Percentiles rank a stretch among this genome's conserved stretches.
These are phyloP conservation scores for Leccinum fibrillosum DNA, from an alignment of 768 basidiomycete species.

Conservation along the genomic window DNA sequence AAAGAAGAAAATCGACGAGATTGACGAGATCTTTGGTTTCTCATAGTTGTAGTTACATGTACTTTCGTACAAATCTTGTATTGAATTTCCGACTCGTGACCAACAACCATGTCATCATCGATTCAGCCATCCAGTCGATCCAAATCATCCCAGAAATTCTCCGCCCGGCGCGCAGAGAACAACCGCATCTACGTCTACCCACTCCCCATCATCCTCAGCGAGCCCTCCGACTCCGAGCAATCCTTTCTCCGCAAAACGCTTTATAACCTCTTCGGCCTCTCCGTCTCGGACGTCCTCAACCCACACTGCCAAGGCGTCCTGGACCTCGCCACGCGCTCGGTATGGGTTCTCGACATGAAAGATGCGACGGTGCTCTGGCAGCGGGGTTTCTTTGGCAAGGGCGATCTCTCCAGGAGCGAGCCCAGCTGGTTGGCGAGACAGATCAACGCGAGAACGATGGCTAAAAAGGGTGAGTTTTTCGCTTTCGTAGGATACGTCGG, in stretches of 20 bases:
- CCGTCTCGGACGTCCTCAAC: conserved; percentile 57
- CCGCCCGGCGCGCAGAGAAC: conserved; percentile 56
- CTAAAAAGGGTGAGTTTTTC: conserved; percentile 47
- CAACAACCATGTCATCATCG: conserved; percentile 44
- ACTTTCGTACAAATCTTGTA: background rate
- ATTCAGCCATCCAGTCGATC: conserved; percentile 40
- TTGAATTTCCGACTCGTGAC: background rate
- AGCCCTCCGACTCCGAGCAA: conserved; percentile 35
- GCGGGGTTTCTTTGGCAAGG: conserved; percentile 96
- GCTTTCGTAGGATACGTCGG: background rate
- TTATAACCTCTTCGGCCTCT: conserved; percentile 50
- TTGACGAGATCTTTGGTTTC: conserved; percentile 28
- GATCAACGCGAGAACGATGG: conserved; percentile 53
- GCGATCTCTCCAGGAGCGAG: conserved; percentile 90
- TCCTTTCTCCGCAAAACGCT: conserved; percentile 45
- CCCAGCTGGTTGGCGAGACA: conserved; percentile 89
- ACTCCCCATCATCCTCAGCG: conserved; percentile 56
- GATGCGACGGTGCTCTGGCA: conserved; percentile 78
- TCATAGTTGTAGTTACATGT: background rate
- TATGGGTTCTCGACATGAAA: conserved; percentile 71
- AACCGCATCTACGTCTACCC: conserved; percentile 68
- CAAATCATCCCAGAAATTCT: conserved; percentile 45
- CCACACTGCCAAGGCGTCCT: conserved; percentile 76
- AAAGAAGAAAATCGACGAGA: conserved; percentile 24
- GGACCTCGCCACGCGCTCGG: conserved; percentile 77